Conservation (phyloP, 768 basidiomycete species). For the Atractiella rhizophila region DNA sequence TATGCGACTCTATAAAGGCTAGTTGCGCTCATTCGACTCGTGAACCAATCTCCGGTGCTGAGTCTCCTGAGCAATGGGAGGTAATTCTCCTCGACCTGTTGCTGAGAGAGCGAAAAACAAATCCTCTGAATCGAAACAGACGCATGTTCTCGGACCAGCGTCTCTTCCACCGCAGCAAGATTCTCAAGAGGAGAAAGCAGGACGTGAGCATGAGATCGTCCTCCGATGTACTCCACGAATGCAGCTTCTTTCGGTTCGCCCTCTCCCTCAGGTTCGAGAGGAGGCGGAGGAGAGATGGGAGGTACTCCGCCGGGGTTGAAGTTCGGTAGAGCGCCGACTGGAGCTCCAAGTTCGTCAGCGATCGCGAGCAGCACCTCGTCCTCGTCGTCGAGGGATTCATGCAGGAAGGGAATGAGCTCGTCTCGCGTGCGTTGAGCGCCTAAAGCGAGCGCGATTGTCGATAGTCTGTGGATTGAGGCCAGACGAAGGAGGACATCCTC, state of each 20-base stretch:
- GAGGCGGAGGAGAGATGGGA: no score
- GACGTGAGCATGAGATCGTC: conserved; percentile 58
- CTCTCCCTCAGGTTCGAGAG: no score
- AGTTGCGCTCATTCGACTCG: conserved; percentile 81
- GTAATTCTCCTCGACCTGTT: conserved; percentile 67
- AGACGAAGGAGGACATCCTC: conserved; percentile 90
- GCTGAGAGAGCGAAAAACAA: conserved; percentile 43
- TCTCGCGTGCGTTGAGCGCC: conserved; percentile 84
- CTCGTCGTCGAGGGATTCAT: conserved; percentile 97
- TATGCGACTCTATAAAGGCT: conserved; percentile 82
- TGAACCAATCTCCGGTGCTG: conserved; percentile 92
- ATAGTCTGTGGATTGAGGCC: conserved; percentile 88
- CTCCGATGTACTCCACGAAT: conserved; percentile 87
- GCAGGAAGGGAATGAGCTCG: conserved; percentile 85
- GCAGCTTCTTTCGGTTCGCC: no score
- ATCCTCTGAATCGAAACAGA: conserved; percentile 87
- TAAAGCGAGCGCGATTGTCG: conserved; percentile 88
- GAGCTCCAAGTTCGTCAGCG: conserved; percentile 83
- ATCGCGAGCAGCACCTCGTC: conserved; percentile 90
- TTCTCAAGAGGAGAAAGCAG: conserved; percentile 81
- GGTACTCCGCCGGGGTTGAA: no score
- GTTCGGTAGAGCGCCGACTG: no score
- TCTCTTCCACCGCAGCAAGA: conserved; percentile 88
- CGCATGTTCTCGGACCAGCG: conserved; percentile 88
- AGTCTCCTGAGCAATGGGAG: conserved; percentile 74